Evolutionary conservation across 805 yeast species (phyloP).

Genomic region (Candida tammaniensis): DNA sequence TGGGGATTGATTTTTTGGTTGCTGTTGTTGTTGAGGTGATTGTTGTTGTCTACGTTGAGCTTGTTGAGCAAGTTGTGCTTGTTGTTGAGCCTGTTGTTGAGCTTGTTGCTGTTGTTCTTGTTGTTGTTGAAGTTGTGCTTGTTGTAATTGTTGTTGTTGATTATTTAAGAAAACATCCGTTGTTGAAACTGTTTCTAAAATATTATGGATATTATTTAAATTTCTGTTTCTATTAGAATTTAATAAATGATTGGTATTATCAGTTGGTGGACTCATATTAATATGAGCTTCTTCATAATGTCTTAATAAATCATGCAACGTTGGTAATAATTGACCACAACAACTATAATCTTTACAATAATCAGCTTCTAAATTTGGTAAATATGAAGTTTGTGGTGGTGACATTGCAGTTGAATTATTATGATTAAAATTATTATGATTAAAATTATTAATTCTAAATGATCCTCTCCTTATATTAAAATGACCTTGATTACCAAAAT

Average conservation of each 20-base stretch:
- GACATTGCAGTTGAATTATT: constrained; percentile 35
- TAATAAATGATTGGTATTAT: constrained; percentile 27
- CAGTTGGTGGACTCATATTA: constrained; percentile 48
- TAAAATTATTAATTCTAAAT: constrained; percentile 22
- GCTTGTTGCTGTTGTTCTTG: constrained; percentile 10
- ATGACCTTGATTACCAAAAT: constrained; percentile 17
- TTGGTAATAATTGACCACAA: constrained; percentile 90
- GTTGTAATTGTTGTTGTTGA: constrained; percentile 18
- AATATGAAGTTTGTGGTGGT: constrained; percentile 73
- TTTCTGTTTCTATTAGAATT: constrained; percentile 31
- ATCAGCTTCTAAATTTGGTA: constrained; percentile 91
- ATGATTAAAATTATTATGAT: constrained; percentile 17
- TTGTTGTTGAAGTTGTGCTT: constrained; percentile 14
- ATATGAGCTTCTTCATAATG: constrained; percentile 98
- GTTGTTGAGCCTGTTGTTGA: constrained; percentile 13
- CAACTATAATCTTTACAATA: constrained; percentile 96
- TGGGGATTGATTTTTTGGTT: no score
- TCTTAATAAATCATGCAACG: constrained; percentile 86
- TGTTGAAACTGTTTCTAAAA: constrained; percentile 86
- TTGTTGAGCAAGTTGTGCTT: constrained; percentile 9
- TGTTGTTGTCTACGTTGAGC: constrained; percentile 2
- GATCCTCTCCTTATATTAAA: constrained; percentile 26
- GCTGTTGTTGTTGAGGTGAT: constrained; percentile 3
- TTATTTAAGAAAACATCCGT: constrained; percentile 80
- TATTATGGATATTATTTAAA: constrained; percentile 48